These are phyloP conservation scores for Sphagnum tenellum DNA, from an alignment of 225 moss, liverwort and hornwort species.

Conservation along the genomic window DNA sequence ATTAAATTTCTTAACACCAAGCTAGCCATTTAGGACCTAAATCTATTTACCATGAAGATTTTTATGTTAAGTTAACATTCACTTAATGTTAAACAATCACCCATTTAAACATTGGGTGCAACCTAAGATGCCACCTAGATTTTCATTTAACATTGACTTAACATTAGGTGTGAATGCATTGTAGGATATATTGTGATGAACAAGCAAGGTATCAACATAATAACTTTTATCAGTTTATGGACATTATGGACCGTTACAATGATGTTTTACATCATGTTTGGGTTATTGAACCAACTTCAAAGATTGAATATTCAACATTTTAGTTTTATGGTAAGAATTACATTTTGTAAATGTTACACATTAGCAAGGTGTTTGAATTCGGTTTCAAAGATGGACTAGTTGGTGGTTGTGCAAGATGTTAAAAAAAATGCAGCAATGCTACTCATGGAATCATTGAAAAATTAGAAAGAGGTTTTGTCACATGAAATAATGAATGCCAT, in stretches of 20 bases:
- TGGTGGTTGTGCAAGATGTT: neutral
- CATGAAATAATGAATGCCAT: neutral
- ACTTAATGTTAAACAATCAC: too few species aligned
- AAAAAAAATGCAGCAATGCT: neutral
- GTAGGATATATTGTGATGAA: slow-evolving; percentile 1
- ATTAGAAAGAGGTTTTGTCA: neutral
- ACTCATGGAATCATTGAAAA: neutral
- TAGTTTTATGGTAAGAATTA: neutral
- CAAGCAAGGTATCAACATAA: neutral
- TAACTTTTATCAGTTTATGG: neutral
- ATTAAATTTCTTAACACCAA: too few species aligned
- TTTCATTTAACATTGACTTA: too few species aligned
- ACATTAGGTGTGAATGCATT: too few species aligned
- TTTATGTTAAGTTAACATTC: too few species aligned
- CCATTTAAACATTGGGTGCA: too few species aligned
- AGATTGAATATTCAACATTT: slow-evolving; percentile 1
- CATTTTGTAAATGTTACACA: neutral
- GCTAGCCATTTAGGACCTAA: too few species aligned
- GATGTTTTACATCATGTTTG: neutral
- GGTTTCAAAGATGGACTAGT: slow-evolving; percentile 1
- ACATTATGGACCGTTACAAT: neutral
- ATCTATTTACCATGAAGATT: too few species aligned
- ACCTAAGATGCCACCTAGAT: too few species aligned
- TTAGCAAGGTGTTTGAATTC: neutral
- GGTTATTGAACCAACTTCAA: neutral